Conservation (phyloP, 805 yeast genomes). For the Nakazawaea holstii region DNA sequence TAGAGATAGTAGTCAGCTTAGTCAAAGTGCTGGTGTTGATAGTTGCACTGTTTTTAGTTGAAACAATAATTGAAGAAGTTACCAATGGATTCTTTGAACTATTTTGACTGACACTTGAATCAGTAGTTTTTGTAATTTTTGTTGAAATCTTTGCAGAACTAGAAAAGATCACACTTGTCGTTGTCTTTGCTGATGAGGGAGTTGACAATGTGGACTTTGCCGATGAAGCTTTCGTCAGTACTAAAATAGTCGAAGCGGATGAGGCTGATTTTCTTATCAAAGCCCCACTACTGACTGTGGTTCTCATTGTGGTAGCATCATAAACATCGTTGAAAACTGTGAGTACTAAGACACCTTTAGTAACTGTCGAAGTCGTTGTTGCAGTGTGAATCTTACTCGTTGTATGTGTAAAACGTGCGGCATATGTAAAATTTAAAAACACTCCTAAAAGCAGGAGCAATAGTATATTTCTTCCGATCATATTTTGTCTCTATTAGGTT, state of each 20-base stretch:
- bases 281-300: conserved; percentile 4
- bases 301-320: conserved; percentile 7
- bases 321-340: conserved; percentile 12
- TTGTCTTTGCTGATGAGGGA: conserved; percentile 10
- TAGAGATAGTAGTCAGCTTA: conserved; percentile 14
- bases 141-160: conserved; percentile 21
- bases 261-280: conserved; percentile 12
- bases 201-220: conserved; percentile 9
- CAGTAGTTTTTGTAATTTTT: conserved; percentile 20
- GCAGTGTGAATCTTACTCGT: conserved; percentile 26
- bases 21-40: conserved; percentile 21
- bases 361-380: conserved; percentile 15
- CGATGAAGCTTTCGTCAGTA: conserved; percentile 9
- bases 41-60: conserved; percentile 20
- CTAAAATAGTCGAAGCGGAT: background rate
- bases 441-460: background rate
- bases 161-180: conserved; percentile 12
- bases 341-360: conserved; percentile 10
- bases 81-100: conserved; percentile 26
- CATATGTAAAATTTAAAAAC: background rate
- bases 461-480: conserved; percentile 1
- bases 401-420: conserved; percentile 13
- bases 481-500: background rate
- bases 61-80: conserved; percentile 20
- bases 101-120: conserved; percentile 15